Evolutionary conservation across 768 basidiomycete species (phyloP).

Genomic region (Lepiota subincarnata): DNA sequence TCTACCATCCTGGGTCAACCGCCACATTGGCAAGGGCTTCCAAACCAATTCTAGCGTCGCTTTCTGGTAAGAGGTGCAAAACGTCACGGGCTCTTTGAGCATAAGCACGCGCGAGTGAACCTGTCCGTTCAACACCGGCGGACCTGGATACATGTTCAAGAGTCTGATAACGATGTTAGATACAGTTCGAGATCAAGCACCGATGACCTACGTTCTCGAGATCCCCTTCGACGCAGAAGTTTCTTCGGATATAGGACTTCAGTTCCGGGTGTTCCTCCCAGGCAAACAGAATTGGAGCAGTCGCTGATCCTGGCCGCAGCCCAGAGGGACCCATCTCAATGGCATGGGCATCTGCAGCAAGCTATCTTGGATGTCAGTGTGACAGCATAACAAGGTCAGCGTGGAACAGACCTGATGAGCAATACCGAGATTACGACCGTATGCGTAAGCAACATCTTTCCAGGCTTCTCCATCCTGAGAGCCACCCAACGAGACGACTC

Average conservation of each 20-base stretch:
- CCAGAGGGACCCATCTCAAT: constrained; percentile 44
- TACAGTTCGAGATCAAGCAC: neutral
- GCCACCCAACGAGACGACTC: constrained; percentile 86
- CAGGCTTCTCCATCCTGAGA: constrained; percentile 70
- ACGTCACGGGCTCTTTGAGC: constrained; percentile 73
- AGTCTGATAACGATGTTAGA: constrained; percentile 41
- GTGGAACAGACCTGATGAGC: constrained; percentile 47
- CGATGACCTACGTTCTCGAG: constrained; percentile 61
- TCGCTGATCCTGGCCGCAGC: constrained; percentile 43
- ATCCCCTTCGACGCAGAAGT: constrained; percentile 75
- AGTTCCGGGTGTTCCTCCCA: constrained; percentile 80
- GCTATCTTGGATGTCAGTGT: constrained; percentile 4
- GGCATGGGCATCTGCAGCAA: constrained; percentile 69
- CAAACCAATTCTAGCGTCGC: constrained; percentile 75
- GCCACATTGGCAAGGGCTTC: constrained; percentile 67
- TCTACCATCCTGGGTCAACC: constrained; percentile 51
- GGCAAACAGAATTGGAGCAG: constrained; percentile 82
- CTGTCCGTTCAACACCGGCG: constrained; percentile 75
- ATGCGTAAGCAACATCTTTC: constrained; percentile 89
- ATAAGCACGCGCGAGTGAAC: constrained; percentile 69
- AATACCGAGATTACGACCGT: constrained; percentile 86
- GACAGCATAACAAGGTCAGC: neutral
- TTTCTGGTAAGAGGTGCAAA: constrained; percentile 69
- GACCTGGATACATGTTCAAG: constrained; percentile 62
- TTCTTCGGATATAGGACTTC: constrained; percentile 71